Base-by-base conservation (phyloP, 352 stramenopile species). In the Globisporangium cylindrosporum region DNA sequence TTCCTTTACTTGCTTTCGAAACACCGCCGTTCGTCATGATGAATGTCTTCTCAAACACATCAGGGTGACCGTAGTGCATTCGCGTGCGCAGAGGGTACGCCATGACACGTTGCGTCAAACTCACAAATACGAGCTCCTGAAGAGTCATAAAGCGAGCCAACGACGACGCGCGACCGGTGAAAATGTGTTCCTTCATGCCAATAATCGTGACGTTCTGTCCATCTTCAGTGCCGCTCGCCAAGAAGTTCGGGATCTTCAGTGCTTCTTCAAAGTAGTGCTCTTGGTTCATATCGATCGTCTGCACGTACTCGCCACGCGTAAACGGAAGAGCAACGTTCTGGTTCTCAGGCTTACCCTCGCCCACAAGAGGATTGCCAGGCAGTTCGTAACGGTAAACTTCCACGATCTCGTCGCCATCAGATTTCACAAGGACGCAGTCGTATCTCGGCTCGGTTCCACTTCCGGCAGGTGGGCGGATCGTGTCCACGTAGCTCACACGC, bases 211-310 rank as follows among this genome's bases (percentile, higher is more conserved):
- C 81, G 56, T 92, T 70, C n/a, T 84, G 69, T 25, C 82, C 79
- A 7, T 91, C 78, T 48, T 80, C 72, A 0, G 83, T 94, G 3
- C 70, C 87, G 22, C 87, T 96, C 0, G 87, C 86, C 38, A 96
- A 54, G 51, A 96, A 92, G 67, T 96, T 96, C 14, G 87, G 87
- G 54, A 95, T 96, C 74, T 95, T 97, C 22, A 97, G 79, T 6
- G 85, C 84, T 81, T 95, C 88, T 80, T 97, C 89, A 36, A 95
- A 91, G 76, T 95, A 95, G 59, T 92, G 82, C 53, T 97, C 89
- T 60, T 97, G 89, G 72, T 97, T 97, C 89, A 95, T 95, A 79
- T 97, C 89, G 51, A 97, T 97, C n/a, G 82, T 92, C 68, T 97
- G 89, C 12, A 97, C 59, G 58, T 92, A 94, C 69, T 95, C 89